Conservation (phyloP, 768 basidiomycete genomes). For the Tricholoma matsutake region DNA sequence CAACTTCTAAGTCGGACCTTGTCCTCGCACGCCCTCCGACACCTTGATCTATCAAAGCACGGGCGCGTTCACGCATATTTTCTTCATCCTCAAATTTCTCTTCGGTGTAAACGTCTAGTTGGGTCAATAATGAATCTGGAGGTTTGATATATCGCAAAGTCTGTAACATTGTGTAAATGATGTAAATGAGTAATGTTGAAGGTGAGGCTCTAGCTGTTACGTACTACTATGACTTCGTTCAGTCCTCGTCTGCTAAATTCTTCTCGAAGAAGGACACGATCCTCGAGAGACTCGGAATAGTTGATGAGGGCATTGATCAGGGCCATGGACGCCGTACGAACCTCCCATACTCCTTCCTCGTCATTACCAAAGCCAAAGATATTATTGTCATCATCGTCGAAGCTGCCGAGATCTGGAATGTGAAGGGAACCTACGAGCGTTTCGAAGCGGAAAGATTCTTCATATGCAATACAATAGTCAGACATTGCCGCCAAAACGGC, state of each 20-base stretch:
- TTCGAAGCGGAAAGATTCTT: slow-evolving; percentile 80
- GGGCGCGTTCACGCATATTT: slow-evolving; percentile 69
- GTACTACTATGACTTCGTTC: slow-evolving; percentile 79
- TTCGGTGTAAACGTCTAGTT: slow-evolving; percentile 79
- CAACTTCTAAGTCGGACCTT: slow-evolving; percentile 49
- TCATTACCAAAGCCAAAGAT: slow-evolving; percentile 40
- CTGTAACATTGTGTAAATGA: slow-evolving; percentile 33
- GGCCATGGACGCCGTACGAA: slow-evolving; percentile 69
- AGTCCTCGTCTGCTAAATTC: slow-evolving; percentile 81
- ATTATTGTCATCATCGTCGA: slow-evolving; percentile 28
- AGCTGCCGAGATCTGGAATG: slow-evolving; percentile 44
- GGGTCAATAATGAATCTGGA: slow-evolving; percentile 68
- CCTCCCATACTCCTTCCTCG: slow-evolving; percentile 79
- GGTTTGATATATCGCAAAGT: slow-evolving; percentile 71
- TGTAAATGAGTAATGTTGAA: neutral
- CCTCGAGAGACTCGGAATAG: slow-evolving; percentile 73
- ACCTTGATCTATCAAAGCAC: slow-evolving; percentile 26
- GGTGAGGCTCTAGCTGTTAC: slow-evolving; percentile 26
- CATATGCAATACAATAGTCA: slow-evolving; percentile 69
- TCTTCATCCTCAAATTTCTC: slow-evolving; percentile 91
- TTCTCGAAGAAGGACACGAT: slow-evolving; percentile 74
- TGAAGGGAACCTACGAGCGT: slow-evolving; percentile 63
- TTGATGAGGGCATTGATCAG: slow-evolving; percentile 79
- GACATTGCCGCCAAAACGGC: slow-evolving; percentile 76
- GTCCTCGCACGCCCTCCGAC: slow-evolving; percentile 29